These are phyloP conservation scores for Tirmania nivea DNA, from an alignment of 495 filamentous ascomycete genomes.

Conservation along the genomic window DNA sequence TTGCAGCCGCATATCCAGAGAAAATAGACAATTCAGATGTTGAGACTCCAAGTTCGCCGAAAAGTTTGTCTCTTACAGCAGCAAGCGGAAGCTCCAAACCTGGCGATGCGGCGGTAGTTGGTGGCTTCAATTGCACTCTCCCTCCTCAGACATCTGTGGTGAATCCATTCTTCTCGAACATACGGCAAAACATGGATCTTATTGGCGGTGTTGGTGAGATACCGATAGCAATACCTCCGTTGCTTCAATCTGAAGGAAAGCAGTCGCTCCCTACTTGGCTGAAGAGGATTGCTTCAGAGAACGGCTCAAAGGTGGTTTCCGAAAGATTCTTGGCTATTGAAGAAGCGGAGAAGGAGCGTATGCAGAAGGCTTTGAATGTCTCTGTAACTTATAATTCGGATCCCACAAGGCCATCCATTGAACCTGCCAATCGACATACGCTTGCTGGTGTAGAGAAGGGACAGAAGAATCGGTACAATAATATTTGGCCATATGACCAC, in stretches of 20 bases:
- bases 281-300: slow-evolving; percentile 36
- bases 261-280: slow-evolving; percentile 53
- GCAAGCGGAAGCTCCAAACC: slow-evolving; percentile 17
- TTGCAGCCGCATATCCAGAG: slow-evolving; percentile 27
- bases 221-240: slow-evolving; percentile 44
- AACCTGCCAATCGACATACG: slow-evolving; percentile 13
- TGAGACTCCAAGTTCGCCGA: slow-evolving; percentile 25
- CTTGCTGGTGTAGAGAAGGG: slow-evolving; percentile 90
- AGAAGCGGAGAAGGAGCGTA: slow-evolving; percentile 62
- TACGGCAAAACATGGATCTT: slow-evolving; percentile 90
- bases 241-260: slow-evolving; percentile 26
- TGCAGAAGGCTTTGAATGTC: slow-evolving; percentile 65
- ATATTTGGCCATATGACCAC: slow-evolving; percentile 94
- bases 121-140: slow-evolving; percentile 42
- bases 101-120: slow-evolving; percentile 61
- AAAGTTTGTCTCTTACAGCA: slow-evolving; percentile 25
- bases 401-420: slow-evolving; percentile 7
- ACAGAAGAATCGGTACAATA: slow-evolving; percentile 87
- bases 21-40: slow-evolving; percentile 28
- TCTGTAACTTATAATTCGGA: slow-evolving; percentile 17
- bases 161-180: slow-evolving; percentile 90
- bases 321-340: slow-evolving; percentile 71
- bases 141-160: slow-evolving; percentile 41
- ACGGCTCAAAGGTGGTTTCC: slow-evolving; percentile 61
- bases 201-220: slow-evolving; percentile 87